phyloP scores from a whole-genome alignment of 225 moss, liverwort and hornwort species.

The Physcomitrellopsis africana region DNA sequence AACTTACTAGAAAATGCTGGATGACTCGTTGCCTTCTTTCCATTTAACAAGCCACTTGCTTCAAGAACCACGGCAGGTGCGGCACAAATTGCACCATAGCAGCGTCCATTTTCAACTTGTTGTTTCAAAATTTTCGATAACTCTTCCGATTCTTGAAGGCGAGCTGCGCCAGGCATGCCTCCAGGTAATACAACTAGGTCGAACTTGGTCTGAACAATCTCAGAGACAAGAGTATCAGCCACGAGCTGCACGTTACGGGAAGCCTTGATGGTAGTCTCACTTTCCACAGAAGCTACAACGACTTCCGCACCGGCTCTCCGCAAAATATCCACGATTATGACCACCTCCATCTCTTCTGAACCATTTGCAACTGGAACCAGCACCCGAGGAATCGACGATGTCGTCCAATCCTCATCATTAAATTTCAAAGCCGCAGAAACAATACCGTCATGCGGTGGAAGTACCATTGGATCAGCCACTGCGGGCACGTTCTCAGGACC shows the following conservation, averaged over 20 bases:
- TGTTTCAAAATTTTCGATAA: conserved; percentile 56
- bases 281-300: conserved; percentile 81
- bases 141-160: conserved; percentile 55
- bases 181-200: conserved; percentile 84
- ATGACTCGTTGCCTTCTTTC: conserved; percentile 85
- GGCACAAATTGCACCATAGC: conserved; percentile 88
- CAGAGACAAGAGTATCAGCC: conserved; percentile 69
- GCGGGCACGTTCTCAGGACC: conserved; percentile 61
- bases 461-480: conserved; percentile 65
- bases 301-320: conserved; percentile 89
- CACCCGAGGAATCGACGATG: conserved; percentile 27
- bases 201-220: conserved; percentile 51
- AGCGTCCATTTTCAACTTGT: conserved; percentile 58
- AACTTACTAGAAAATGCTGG: conserved; percentile 65
- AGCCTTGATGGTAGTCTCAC: conserved; percentile 62
- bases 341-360: conserved; percentile 92
- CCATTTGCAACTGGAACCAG: conserved; percentile 88
- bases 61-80: conserved; percentile 91
- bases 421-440: conserved; percentile 35
- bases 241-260: conserved; percentile 83
- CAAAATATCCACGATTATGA: conserved; percentile 87
- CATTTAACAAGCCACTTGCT: conserved; percentile 60
- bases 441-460: conserved; percentile 42
- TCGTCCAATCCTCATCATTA: conserved; percentile 54
- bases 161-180: conserved; percentile 90